Evolutionary conservation across 2,329 filamentous ascomycete species (phyloP).

Genomic region (Pseudocercospora musae): DNA sequence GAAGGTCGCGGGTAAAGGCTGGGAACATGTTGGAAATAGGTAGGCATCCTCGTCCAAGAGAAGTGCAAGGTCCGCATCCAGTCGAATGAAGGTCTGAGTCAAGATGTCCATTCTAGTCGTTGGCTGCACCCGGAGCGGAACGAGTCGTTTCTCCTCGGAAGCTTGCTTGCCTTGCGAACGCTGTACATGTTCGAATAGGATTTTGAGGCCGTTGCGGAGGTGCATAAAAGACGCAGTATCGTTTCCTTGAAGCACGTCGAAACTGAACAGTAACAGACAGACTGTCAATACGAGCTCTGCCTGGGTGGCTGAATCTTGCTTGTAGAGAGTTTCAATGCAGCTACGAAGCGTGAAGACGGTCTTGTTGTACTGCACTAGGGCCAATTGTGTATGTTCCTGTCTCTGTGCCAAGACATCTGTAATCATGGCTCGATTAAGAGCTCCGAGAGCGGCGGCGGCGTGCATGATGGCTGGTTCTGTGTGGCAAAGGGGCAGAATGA

Average conservation of each 20-base stretch:
- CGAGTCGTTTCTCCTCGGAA: background rate
- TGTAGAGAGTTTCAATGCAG: constrained; percentile 3
- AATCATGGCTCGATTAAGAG: constrained; percentile 5
- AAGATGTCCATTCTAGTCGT: constrained; percentile 6
- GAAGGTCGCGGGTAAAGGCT: constrained; percentile 1
- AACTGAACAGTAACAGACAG: constrained; percentile 16
- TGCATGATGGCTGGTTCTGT: constrained; percentile 6
- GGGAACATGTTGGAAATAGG: constrained; percentile 6
- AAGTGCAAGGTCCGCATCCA: constrained; percentile 9
- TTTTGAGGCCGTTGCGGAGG: constrained; percentile 5
- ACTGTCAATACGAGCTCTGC: constrained; percentile 9
- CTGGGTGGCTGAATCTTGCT: background rate
- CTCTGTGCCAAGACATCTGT: background rate
- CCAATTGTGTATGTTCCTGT: background rate
- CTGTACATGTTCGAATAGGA: constrained; percentile 6
- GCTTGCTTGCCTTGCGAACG: background rate
- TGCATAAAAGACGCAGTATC: constrained; percentile 13
- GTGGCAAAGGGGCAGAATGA: constrained; percentile 1
- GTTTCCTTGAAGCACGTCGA: constrained; percentile 10
- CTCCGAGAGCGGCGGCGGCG: constrained; percentile 5
- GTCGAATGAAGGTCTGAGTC: constrained; percentile 8
- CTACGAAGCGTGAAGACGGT: constrained; percentile 1
- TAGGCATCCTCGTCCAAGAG: constrained; percentile 8
- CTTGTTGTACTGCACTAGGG: constrained; percentile 8
- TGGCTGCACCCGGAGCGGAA: background rate